These are phyloP conservation scores for Cutaneotrichosporon mucoides DNA, from an alignment of 1,284 basidiomycete genomes.

Conservation along the genomic window DNA sequence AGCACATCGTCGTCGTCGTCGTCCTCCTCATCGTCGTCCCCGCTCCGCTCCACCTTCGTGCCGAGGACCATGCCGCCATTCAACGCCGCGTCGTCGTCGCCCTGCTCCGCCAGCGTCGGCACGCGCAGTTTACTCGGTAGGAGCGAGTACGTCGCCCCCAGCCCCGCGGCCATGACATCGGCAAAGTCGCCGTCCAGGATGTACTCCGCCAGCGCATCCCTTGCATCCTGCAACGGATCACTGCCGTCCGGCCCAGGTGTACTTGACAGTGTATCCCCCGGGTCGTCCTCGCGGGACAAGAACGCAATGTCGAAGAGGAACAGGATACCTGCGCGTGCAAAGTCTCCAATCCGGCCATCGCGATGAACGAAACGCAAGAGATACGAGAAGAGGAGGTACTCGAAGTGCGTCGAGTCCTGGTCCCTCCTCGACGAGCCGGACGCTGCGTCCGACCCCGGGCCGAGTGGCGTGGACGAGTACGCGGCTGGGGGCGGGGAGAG, in stretches of 20 bases:
- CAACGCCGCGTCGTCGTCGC: slow-evolving; percentile 52
- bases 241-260: slow-evolving; percentile 27
- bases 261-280: slow-evolving; percentile 27
- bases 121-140: slow-evolving; percentile 73
- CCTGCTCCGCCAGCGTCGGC: slow-evolving; percentile 54
- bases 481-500: slow-evolving; percentile 1
- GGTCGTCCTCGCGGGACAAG: slow-evolving; percentile 48
- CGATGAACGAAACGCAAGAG: slow-evolving; percentile 91
- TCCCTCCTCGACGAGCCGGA: slow-evolving; percentile 51
- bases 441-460: slow-evolving; percentile 40
- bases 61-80: slow-evolving; percentile 53
- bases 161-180: slow-evolving; percentile 87
- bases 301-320: slow-evolving; percentile 94
- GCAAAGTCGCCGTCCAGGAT: slow-evolving; percentile 94
- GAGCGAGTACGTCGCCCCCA: slow-evolving; percentile 84
- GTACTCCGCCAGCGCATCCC: slow-evolving; percentile 79
- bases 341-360: slow-evolving; percentile 89
- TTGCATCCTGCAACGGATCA: slow-evolving; percentile 75
- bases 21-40: slow-evolving; percentile 33
- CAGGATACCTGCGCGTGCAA: slow-evolving; percentile 83
- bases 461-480: background rate
- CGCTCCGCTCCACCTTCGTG: slow-evolving; percentile 23
- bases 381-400: slow-evolving; percentile 92
- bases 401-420: slow-evolving; percentile 57
- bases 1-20: slow-evolving; percentile 54